Evolutionary conservation across 257 asterid genomes (phyloP).

Genomic region (Solanum raphanifolium): DNA sequence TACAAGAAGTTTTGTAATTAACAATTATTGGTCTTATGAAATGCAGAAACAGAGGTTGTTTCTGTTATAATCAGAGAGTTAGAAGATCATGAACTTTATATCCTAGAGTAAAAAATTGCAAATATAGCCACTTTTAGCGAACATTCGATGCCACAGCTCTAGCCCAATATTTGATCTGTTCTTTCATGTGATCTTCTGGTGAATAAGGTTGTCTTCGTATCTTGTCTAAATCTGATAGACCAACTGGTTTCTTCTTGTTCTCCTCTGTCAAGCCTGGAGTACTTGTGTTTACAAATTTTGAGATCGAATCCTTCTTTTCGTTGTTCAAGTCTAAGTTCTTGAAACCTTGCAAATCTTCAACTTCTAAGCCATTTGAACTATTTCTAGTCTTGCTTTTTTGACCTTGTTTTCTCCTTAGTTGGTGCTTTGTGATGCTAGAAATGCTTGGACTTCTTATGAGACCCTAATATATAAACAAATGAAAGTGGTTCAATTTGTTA

Average conservation of each 20-base stretch:
- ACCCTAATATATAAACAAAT: conserved; percentile 17
- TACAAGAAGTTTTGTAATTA: not conserved
- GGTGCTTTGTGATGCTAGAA: conserved; percentile 23
- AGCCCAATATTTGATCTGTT: conserved; percentile 88
- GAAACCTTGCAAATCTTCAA: conserved; percentile 27
- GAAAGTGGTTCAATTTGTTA: not conserved
- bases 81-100: not conserved
- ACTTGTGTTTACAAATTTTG: not conserved
- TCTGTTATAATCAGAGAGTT: not conserved
- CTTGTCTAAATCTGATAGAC: not conserved
- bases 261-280: conserved; percentile 12
- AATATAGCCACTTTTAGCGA: conserved; percentile 50
- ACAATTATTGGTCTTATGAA: not conserved
- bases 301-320: conserved; percentile 12
- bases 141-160: conserved; percentile 90
- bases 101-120: not conserved
- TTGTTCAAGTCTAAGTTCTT: conserved; percentile 30
- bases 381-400: conserved; percentile 16
- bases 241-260: conserved; percentile 7
- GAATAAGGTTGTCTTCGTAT: conserved; percentile 19
- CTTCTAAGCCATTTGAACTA: conserved; percentile 20
- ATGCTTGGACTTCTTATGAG: conserved; percentile 20
- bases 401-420: conserved; percentile 23
- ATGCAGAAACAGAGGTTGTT: not conserved
- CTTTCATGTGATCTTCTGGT: conserved; percentile 60